Conservation (phyloP, 2,329 filamentous ascomycete genomes). For the Ascomycota sp. region DNA sequence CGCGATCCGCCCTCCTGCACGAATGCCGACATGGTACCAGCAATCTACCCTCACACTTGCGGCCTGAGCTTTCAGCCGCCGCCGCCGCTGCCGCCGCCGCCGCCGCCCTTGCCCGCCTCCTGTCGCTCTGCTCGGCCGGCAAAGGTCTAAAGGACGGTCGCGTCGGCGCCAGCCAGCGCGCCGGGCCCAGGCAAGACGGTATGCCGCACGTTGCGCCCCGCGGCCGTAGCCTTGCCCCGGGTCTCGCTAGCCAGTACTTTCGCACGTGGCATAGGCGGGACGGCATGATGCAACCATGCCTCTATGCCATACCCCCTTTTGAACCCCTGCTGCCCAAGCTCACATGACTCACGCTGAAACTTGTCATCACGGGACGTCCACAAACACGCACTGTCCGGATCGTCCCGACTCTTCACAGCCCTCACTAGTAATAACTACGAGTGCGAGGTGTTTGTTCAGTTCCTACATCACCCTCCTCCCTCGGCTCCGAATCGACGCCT, state of each 20-base stretch:
- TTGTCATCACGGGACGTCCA: no score
- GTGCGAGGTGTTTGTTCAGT: no score
- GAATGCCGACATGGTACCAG: no score
- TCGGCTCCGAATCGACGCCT: no score
- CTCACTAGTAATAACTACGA: no score
- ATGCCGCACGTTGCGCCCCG: no score
- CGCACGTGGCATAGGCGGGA: neutral
- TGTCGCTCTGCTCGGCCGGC: no score
- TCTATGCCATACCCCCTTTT: neutral
- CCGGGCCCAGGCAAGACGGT: no score
- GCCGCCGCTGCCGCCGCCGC: neutral
- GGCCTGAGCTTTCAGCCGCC: conserved; percentile 4
- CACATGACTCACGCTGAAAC: no score
- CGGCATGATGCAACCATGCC: neutral
- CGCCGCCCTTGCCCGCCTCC: neutral
- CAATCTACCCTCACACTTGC: neutral
- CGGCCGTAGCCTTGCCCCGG: no score
- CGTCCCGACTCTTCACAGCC: neutral
- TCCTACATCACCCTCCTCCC: no score
- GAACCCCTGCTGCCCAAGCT: neutral
- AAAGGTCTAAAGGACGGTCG: conserved; percentile 1
- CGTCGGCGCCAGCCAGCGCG: neutral
- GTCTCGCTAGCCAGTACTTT: neutral
- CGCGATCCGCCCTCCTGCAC: no score
- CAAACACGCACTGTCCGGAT: neutral